Evolutionary conservation across 169 alveolate genomes (phyloP).

Genomic region (Cryptosporidium felis): DNA sequence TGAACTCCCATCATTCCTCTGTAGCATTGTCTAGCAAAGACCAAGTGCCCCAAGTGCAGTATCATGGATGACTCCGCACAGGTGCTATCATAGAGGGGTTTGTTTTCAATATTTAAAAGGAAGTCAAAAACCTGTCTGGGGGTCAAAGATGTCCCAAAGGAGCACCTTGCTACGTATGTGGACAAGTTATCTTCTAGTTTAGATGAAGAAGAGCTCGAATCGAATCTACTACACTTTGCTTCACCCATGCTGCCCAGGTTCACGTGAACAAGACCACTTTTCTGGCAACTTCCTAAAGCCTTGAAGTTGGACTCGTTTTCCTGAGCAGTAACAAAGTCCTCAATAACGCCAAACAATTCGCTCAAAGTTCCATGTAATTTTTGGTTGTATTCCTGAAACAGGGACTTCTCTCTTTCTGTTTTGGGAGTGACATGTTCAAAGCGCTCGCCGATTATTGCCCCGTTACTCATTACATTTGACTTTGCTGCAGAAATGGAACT

Average conservation of each 20-base stretch:
- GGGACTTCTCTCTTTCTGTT: background rate
- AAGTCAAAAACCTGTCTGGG: slow-evolving; percentile 49
- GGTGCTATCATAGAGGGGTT: slow-evolving; percentile 44
- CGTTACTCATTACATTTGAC: background rate
- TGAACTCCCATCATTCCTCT: slow-evolving; percentile 70
- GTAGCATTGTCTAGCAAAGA: slow-evolving; percentile 30
- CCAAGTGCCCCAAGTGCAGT: background rate
- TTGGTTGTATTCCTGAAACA: background rate
- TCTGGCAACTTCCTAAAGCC: slow-evolving; percentile 6
- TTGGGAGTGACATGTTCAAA: background rate
- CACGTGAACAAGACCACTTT: background rate
- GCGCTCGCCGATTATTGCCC: slow-evolving; percentile 32
- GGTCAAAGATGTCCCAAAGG: slow-evolving; percentile 22
- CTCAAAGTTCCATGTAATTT: background rate
- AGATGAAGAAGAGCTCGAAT: background rate
- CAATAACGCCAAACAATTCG: background rate
- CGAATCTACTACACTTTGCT: slow-evolving; percentile 31
- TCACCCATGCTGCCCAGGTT: slow-evolving; percentile 52
- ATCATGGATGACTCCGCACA: slow-evolving; percentile 45
- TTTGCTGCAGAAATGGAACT: background rate
- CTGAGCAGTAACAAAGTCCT: slow-evolving; percentile 8
- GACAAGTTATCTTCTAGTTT: background rate
- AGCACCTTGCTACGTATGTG: slow-evolving; percentile 27
- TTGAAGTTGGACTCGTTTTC: background rate
- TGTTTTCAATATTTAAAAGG: slow-evolving; percentile 22